Evolutionary conservation across 441 rosid genomes (phyloP), one percentile per base, ranked within the genome.

Genomic region (Adansonia madagascariensis): DNA sequence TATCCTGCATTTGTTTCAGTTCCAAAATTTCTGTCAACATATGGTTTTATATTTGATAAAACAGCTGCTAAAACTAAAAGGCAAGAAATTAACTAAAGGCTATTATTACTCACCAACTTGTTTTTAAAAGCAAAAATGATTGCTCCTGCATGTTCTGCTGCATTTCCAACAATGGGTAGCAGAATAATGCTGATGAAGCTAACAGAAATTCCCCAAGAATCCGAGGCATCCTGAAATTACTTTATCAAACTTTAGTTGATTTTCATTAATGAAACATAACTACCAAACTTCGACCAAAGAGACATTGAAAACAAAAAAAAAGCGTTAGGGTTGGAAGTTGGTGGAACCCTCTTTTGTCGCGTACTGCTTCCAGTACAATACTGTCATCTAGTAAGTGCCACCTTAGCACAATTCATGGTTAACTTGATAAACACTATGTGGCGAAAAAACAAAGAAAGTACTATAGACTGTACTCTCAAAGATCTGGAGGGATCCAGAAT

Each of bases 121-220:
- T 94, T 90, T 57, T 91, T 94, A 76, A 89, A 92, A 47, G 98
- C 98, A 73, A 96, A 96, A 66, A 96, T 91, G 85, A 96, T 71
- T 1, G 98, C 98, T 71, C 98, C 97, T 18, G 97, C 99, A 80
- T 96, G 99, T 80, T 94, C 97, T 6, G 98, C 94, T 27, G 99
- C 99, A 75, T 96, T 96, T 75, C 99, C 98, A 52, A 92, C 97
- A 12, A 96, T 91, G 9, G 99, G 97, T 35, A 96, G 87, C 85
- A 94, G 62, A 77, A 96, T 96, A 9, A 91, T 87, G 85, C 98
- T 91, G 17, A 94, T 87, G 80, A 96, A 96, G 79, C 89, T 88
- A 11, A 96, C 94, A 9, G 98, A 89, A 59, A 96, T 81, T 3
- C 98, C 97, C 98, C 95, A 96, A 6, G 99, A 85, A 46, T 86